These are phyloP conservation scores for Xylaria venustula DNA, from an alignment of 495 filamentous ascomycete species.

Conservation along the genomic window DNA sequence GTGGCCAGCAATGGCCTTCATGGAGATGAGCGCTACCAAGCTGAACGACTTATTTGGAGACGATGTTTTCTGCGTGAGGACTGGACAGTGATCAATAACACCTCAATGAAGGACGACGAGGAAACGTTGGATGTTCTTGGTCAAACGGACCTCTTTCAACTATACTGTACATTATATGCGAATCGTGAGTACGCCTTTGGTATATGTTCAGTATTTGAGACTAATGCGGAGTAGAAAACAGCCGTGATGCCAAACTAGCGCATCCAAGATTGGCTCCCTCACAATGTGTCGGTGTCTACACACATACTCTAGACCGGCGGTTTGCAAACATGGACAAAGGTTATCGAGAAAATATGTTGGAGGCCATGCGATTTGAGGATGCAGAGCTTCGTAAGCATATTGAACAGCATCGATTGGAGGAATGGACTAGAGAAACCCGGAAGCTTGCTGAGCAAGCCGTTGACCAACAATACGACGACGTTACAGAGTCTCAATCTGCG, in stretches of 20 bases:
- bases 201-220: not conserved
- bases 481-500: constrained; percentile 21
- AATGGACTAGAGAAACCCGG: constrained; percentile 57
- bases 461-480: constrained; percentile 27
- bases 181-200: constrained; percentile 40
- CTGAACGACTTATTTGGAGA: constrained; percentile 78
- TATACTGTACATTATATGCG: constrained; percentile 43
- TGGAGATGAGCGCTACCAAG: constrained; percentile 50
- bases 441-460: constrained; percentile 36
- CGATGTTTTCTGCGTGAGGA: constrained; percentile 76
- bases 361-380: constrained; percentile 57
- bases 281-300: constrained; percentile 53
- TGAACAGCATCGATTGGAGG: constrained; percentile 57
- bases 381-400: constrained; percentile 49
- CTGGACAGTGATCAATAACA: constrained; percentile 62
- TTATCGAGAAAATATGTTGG: constrained; percentile 50
- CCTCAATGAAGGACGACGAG: constrained; percentile 50
- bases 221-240: constrained; percentile 27
- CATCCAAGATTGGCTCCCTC: constrained; percentile 40
- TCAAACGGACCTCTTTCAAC: constrained; percentile 51
- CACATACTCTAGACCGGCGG: constrained; percentile 51
- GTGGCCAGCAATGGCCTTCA: constrained; percentile 59
- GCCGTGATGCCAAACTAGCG: constrained; percentile 12
- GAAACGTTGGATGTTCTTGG: constrained; percentile 44
- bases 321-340: constrained; percentile 47